Base-by-base conservation (phyloP, 2,329 filamentous ascomycete species). In the Colletotrichum paranaense region DNA sequence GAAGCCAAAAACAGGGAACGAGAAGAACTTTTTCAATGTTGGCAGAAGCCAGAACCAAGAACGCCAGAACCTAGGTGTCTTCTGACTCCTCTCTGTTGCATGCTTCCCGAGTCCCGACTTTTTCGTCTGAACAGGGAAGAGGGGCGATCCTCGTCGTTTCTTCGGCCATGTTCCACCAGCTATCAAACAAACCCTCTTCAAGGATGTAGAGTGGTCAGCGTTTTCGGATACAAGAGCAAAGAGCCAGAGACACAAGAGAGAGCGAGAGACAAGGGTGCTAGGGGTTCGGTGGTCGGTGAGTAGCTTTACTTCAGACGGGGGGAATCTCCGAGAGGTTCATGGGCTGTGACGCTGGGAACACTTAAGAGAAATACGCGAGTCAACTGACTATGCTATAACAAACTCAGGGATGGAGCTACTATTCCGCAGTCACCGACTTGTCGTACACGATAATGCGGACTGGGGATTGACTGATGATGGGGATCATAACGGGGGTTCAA, bases 1-100 rank as follows among this genome's bases (percentile, higher is more conserved):
- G 30, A 8, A 49, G 26, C 26, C 28, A 42, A 63, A 73, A 73
- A 70, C 60, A 65, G 67, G 70, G 70, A 73, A 73, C 30, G n/a
- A 24, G 4, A 49, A 8, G 42, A 49, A n/a, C 19, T 49, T 49
- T 49, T 49, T 49, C 32, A 65, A 22, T 35, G 69, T 55, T 65
- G 46, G n/a, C 70, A 66, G 22, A 42, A 19, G 38, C 19, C 49
- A 22, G 57, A 72, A 53, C 57, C 64, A 67, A 52, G 46, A 49
- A 46, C 56, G 38, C 38, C 35, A 14, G 49, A 28, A 28, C 62
- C 35, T 55, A 22, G 28, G 62, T 46, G 53, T 30, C 66, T 38
- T 19, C 56, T 55, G 53, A 38, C 28, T 53, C 66, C 57, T 46
- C 28, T 42, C 8, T 42, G 38, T 42, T 42, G 38, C 38, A 42